These are phyloP conservation scores for Fusarium brevicatenulatum DNA, from an alignment of 2,329 filamentous ascomycete genomes.

Conservation along the genomic window DNA sequence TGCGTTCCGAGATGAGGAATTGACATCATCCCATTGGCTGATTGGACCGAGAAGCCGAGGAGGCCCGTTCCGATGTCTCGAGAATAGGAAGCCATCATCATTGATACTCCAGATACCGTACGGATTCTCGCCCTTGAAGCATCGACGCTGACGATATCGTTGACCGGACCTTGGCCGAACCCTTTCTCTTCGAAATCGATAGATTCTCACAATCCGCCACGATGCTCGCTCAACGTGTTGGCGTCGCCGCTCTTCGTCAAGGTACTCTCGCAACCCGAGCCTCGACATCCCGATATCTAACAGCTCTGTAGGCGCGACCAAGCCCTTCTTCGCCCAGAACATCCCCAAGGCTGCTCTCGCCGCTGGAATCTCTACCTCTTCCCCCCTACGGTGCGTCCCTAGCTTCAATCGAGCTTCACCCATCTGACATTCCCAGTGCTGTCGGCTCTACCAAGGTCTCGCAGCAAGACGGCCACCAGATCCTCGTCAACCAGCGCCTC, in stretches of 20 bases:
- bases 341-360: constrained; percentile 59
- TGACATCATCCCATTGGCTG: constrained; percentile 52
- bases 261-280: constrained; percentile 51
- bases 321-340: constrained; percentile 60
- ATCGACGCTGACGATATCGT: constrained; percentile 38
- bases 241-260: constrained; percentile 68
- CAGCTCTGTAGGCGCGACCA: constrained; percentile 50
- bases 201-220: constrained; percentile 34
- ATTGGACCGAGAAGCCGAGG: constrained; percentile 58
- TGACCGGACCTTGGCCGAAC: constrained; percentile 32
- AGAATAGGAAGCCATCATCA: constrained; percentile 38
- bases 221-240: constrained; percentile 69
- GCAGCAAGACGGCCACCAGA: constrained; percentile 62
- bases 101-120: constrained; percentile 21
- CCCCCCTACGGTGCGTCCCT: constrained; percentile 56
- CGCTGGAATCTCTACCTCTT: constrained; percentile 54
- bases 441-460: constrained; percentile 66
- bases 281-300: constrained; percentile 23
- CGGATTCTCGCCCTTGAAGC: constrained; percentile 14
- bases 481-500: constrained; percentile 84
- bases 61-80: constrained; percentile 40
- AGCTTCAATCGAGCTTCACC: background rate
- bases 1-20: constrained; percentile 52
- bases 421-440: constrained; percentile 23
- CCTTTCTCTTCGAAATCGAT: constrained; percentile 6